Evolutionary conservation across 2,329 filamentous ascomycete genomes (phyloP), one percentile per base, ranked within the genome.

Genomic region (Neurospora crassa): DNA sequence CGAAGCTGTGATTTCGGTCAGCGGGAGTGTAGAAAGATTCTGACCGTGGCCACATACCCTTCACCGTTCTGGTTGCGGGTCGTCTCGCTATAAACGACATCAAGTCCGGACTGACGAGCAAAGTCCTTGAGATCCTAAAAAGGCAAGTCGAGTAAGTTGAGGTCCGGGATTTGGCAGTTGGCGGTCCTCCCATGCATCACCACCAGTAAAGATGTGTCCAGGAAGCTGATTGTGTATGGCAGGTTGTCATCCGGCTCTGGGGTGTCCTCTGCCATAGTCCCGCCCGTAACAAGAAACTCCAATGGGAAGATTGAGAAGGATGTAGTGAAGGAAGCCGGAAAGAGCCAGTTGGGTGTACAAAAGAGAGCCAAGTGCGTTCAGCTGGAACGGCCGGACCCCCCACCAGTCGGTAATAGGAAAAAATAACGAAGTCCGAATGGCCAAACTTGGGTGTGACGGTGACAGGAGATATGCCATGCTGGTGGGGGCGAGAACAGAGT

Each of bases 41-140:
- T 11, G 5, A 29, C 34, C 1, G 16, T 20, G 67, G 14, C n/a
- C 5, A 86, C 91, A 83, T 83, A 97, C 94, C 95, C 95, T 88
- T 92, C 93, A 76, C 94, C 93, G 81, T 96, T 93, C 76, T 91
- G 92, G 80, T 97, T 94, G 78, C 95, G 94, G 78, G 91, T 91
- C 73, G 96, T 96, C 84, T 99, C 96, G 75, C 94, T 97, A 82
- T 97, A 99, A 79, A 99, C 96, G 76, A 99, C 96, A 81, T 98
- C 96, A 82, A 97, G 89, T 82, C 94, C 94, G 82, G 95, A 96
- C 82, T 96, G 93, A 80, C 96, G 94, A 74, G 96, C 96, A 84
- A 99, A 99, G 82, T 99, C 96, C 92, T 99, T 99, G 70, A 99
- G 90, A 83, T 99, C 96, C 96, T 99, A 94, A 84, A 90, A 85